A percentile compares a stretch with the other conserved stretches of the same genome.
phyloP scores from a whole-genome alignment of 176 grass and related monocot species.

The Zoysia pacifica region DNA sequence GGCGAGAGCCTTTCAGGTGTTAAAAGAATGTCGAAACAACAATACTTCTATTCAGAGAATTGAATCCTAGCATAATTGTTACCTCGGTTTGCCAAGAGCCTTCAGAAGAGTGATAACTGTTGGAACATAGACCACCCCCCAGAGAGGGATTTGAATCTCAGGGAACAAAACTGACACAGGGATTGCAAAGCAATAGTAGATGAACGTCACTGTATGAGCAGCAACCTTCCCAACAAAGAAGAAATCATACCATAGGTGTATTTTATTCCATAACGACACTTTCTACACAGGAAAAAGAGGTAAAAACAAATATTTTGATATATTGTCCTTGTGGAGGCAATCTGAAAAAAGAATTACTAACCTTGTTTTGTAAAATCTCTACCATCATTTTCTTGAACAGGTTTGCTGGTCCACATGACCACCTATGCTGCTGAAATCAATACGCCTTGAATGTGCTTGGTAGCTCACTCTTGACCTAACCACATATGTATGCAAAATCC shows the following conservation, averaged over 20 bases:
- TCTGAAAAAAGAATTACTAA: conserved; percentile 26
- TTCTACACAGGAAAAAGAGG: conserved; percentile 52
- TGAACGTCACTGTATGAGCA: conserved; percentile 86
- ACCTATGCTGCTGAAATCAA: conserved; percentile 88
- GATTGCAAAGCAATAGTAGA: conserved; percentile 78
- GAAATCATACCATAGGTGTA: conserved; percentile 84
- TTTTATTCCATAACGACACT: conserved; percentile 65
- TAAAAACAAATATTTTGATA: conserved; percentile 19
- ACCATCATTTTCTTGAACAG: conserved; percentile 87
- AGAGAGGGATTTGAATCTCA: conserved; percentile 71
- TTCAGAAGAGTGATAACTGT: conserved; percentile 86
- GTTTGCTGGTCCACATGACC: conserved; percentile 92
- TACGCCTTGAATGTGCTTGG: conserved; percentile 97
- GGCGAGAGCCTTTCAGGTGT: neutral
- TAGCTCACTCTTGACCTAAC: conserved; percentile 86
- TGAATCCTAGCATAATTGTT: neutral
- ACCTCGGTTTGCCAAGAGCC: conserved; percentile 62
- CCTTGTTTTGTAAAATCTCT: conserved; percentile 73
- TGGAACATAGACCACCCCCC: conserved; percentile 83
- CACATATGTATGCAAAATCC: conserved; percentile 28
- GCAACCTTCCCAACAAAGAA: conserved; percentile 88
- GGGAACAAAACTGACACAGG: conserved; percentile 74
- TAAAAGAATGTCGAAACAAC: neutral
- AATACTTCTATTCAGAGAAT: conserved; percentile 4
- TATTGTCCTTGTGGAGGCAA: neutral